Conservation (phyloP, 805 yeast genomes). For the Hanseniaspora mollemarum region DNA sequence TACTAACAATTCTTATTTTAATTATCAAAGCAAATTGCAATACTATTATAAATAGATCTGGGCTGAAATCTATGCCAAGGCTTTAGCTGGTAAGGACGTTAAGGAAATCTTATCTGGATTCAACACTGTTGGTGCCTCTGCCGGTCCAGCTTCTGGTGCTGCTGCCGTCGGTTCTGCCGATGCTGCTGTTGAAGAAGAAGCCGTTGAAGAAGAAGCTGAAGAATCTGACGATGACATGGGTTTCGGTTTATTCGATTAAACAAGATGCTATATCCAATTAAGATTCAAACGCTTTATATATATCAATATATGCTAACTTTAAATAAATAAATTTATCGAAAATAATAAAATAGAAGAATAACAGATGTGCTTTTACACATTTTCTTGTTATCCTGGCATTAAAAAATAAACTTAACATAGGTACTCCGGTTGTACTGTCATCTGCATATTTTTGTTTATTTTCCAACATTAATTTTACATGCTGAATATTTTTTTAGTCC, state of each 20-base stretch:
- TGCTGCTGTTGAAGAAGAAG: conserved; percentile 52
- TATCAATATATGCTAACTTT: not conserved
- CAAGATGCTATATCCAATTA: conserved; percentile 17
- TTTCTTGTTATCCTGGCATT: too few relatives aligned
- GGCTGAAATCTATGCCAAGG: conserved; percentile 75
- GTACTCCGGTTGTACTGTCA: conserved; percentile 1
- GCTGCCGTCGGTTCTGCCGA: conserved; percentile 38
- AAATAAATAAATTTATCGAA: too few relatives aligned
- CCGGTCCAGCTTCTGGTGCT: conserved; percentile 35
- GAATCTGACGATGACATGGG: conserved; percentile 84
- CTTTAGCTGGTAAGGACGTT: conserved; percentile 69
- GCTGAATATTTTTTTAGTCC: conserved; percentile 64
- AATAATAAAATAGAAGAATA: too few relatives aligned
- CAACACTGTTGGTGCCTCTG: conserved; percentile 35
- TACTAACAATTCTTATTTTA: conserved; percentile 14
- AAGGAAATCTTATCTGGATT: conserved; percentile 54
- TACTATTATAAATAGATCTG: conserved; percentile 35
- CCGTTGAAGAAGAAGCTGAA: conserved; percentile 44
- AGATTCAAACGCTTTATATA: not conserved
- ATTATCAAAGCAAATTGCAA: not conserved
- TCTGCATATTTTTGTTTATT: conserved; percentile 30
- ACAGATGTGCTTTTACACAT: too few relatives aligned
- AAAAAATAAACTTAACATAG: too few relatives aligned
- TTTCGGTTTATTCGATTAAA: conserved; percentile 82
- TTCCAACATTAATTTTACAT: conserved; percentile 82